Evolutionary conservation across 1,284 basidiomycete genomes (phyloP).

Genomic region (Boletus hoseneyae): DNA sequence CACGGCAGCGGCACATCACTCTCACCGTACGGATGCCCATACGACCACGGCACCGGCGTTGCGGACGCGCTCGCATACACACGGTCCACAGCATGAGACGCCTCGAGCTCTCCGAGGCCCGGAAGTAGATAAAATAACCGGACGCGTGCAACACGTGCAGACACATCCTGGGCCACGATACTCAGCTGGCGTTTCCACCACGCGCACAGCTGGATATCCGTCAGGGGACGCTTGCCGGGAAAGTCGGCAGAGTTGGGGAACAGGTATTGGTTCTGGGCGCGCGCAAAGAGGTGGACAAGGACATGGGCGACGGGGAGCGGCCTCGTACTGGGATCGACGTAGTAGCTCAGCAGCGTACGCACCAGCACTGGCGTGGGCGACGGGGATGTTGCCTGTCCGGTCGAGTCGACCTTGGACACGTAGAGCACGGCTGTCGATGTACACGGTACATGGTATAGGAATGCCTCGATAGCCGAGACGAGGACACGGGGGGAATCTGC

Average conservation of each 20-base stretch:
- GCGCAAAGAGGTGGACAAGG: slow-evolving; percentile 89
- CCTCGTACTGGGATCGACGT: slow-evolving; percentile 63
- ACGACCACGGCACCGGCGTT: slow-evolving; percentile 49
- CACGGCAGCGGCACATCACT: slow-evolving; percentile 46
- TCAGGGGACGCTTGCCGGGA: slow-evolving; percentile 69
- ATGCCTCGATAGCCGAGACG: slow-evolving; percentile 80
- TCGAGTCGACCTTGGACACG: slow-evolving; percentile 92
- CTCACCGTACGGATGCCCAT: slow-evolving; percentile 75
- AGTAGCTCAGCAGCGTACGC: slow-evolving; percentile 64
- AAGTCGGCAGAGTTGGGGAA: slow-evolving; percentile 89
- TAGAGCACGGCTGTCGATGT: slow-evolving; percentile 79
- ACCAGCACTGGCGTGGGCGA: slow-evolving; percentile 71
- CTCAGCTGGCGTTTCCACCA: slow-evolving; percentile 89
- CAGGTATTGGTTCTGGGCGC: slow-evolving; percentile 89
- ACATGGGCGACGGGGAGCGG: slow-evolving; percentile 54
- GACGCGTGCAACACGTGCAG: slow-evolving; percentile 24
- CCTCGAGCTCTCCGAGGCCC: slow-evolving; percentile 70
- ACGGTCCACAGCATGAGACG: slow-evolving; percentile 54
- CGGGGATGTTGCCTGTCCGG: slow-evolving; percentile 65
- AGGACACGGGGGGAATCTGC: slow-evolving; percentile 53
- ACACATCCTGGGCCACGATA: slow-evolving; percentile 42
- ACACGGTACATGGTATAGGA: slow-evolving; percentile 72
- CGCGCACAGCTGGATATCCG: slow-evolving; percentile 77
- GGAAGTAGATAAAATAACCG: slow-evolving; percentile 70
- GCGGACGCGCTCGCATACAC: slow-evolving; percentile 29